Percentiles rank a stretch among this genome's conserved stretches.
phyloP scores from a whole-genome alignment of 306 rosid species.

The Fragaria ananassa region DNA sequence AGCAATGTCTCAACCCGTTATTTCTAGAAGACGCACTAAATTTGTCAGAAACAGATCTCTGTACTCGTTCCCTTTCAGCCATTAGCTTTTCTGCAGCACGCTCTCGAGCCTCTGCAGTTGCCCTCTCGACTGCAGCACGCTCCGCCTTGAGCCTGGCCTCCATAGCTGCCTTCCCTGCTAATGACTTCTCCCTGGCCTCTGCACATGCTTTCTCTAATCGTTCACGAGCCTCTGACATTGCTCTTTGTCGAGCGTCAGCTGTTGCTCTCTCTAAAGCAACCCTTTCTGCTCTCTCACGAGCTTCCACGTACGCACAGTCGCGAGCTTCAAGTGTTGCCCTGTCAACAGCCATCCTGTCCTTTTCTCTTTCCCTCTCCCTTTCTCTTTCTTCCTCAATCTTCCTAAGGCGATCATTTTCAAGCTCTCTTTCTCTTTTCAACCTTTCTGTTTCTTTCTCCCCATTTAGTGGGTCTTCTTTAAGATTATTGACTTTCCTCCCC shows the following conservation, averaged over 20 bases:
- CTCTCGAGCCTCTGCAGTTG: constrained; percentile 89
- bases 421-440: constrained; percentile 53
- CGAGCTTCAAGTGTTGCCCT: constrained; percentile 71
- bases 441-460: constrained; percentile 58
- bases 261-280: constrained; percentile 81
- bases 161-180: constrained; percentile 57
- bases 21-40: constrained; percentile 51
- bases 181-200: constrained; percentile 84
- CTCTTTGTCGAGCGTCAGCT: constrained; percentile 84
- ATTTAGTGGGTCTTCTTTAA: constrained; percentile 30
- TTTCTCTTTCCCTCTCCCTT: constrained; percentile 95
- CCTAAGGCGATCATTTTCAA: constrained; percentile 64
- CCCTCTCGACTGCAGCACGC: constrained; percentile 89
- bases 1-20: constrained; percentile 50
- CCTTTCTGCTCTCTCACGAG: constrained; percentile 71
- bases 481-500: constrained; percentile 45
- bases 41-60: constrained; percentile 87
- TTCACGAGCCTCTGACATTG: constrained; percentile 79
- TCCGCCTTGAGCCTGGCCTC: constrained; percentile 86
- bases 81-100: constrained; percentile 76
- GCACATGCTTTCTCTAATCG: constrained; percentile 94
- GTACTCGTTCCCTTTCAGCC: constrained; percentile 72
- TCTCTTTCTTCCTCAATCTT: constrained; percentile 84
- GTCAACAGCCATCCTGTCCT: constrained; percentile 83
- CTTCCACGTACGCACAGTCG: constrained; percentile 57